phyloP scores from a whole-genome alignment of 768 basidiomycete genomes.

The Pleurotus platypus region DNA sequence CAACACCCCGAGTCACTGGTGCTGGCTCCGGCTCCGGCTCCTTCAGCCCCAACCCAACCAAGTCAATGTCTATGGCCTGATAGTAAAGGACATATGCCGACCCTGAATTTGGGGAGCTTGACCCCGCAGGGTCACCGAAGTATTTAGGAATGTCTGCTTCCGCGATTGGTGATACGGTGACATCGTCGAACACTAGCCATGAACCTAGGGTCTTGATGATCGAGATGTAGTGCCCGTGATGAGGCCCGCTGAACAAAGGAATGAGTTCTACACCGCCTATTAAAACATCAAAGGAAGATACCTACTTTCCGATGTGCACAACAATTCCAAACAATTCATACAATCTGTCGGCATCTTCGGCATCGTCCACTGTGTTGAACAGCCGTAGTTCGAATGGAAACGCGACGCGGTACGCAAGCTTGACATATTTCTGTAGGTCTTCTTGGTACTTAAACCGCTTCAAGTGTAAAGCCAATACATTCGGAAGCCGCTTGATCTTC shows the following conservation, averaged over 20 bases:
- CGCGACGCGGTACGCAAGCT: conserved; percentile 93
- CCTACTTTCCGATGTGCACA: conserved; percentile 98
- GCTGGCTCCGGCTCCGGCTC: conserved; percentile 10
- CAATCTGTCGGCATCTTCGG: conserved; percentile 84
- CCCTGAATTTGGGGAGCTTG: conserved; percentile 46
- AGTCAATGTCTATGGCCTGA: conserved; percentile 87
- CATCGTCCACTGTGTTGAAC: conserved; percentile 96
- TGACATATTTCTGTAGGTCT: conserved; percentile 85
- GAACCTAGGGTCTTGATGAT: conserved; percentile 81
- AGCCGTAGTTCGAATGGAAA: conserved; percentile 93
- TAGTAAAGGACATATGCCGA: conserved; percentile 97
- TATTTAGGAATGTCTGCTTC: conserved; percentile 91
- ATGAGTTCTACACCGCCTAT: conserved; percentile 6
- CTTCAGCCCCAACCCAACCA: conserved; percentile 64
- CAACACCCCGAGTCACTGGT: conserved; percentile 6
- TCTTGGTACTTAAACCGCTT: conserved; percentile 99
- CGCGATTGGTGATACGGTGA: conserved; percentile 82
- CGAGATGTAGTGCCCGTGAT: conserved; percentile 97
- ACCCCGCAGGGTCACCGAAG: conserved; percentile 78
- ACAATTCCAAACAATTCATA: conserved; percentile 96
- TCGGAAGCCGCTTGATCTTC: conserved; percentile 97
- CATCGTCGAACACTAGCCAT: conserved; percentile 97
- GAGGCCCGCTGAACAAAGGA: conserved; percentile 70
- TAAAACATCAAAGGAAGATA: conserved; percentile 8
- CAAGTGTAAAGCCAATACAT: conserved; percentile 91